Evolutionary conservation across 768 basidiomycete genomes (phyloP).

Genomic region (Tylopilus cervinicoccineus): DNA sequence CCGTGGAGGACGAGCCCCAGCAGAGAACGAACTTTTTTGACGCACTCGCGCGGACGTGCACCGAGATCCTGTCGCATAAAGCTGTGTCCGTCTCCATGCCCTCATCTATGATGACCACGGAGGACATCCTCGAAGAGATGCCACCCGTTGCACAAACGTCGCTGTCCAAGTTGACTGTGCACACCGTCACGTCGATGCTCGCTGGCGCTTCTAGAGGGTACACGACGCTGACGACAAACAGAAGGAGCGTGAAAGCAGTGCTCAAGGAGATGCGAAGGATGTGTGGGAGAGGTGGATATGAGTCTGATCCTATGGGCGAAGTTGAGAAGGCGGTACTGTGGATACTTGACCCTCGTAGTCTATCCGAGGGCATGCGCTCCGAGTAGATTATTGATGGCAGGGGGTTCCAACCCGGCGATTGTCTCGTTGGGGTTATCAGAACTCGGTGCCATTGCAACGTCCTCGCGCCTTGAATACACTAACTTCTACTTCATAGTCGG

Average conservation of each 20-base stretch:
- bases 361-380: slow-evolving; percentile 18
- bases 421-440: too few species aligned
- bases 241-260: slow-evolving; percentile 72
- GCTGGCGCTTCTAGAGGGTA: slow-evolving; percentile 65
- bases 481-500: too few species aligned
- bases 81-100: slow-evolving; percentile 1
- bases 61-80: slow-evolving; percentile 49
- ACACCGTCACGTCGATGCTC: slow-evolving; percentile 72
- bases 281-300: slow-evolving; percentile 3
- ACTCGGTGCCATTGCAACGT: too few species aligned
- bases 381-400: background rate
- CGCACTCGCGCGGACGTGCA: slow-evolving; percentile 49
- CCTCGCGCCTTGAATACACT: too few species aligned
- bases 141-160: slow-evolving; percentile 51
- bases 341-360: slow-evolving; percentile 75
- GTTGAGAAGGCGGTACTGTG: slow-evolving; percentile 48
- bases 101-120: background rate
- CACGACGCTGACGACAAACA: slow-evolving; percentile 89
- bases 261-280: slow-evolving; percentile 55
- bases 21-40: slow-evolving; percentile 36
- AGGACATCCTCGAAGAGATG: slow-evolving; percentile 33
- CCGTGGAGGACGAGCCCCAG: background rate
- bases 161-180: slow-evolving; percentile 62
- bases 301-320: slow-evolving; percentile 14
- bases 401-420: too few species aligned